phyloP scores from a whole-genome alignment of 768 basidiomycete genomes.

The Hydnomerulius pinastri region DNA sequence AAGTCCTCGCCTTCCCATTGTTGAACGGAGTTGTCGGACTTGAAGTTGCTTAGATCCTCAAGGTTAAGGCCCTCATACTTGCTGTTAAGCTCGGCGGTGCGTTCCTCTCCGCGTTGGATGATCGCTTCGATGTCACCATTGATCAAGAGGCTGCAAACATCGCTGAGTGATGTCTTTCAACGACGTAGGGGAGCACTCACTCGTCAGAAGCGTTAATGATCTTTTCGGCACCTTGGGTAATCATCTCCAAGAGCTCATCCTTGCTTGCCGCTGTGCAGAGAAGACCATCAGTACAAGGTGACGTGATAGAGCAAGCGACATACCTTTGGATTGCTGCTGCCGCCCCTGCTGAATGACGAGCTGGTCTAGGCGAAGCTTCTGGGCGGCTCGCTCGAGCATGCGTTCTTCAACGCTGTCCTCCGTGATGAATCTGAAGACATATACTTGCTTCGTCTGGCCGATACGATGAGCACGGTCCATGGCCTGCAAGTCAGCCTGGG shows the following conservation, averaged over 20 bases:
- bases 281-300: not conserved
- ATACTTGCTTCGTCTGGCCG: conserved; percentile 96
- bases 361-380: conserved; percentile 93
- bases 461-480: conserved; percentile 99
- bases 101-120: conserved; percentile 87
- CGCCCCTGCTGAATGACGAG: conserved; percentile 96
- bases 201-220: conserved; percentile 83
- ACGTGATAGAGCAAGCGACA: conserved; percentile 15
- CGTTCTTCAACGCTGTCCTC: conserved; percentile 96
- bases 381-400: conserved; percentile 92
- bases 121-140: conserved; percentile 94
- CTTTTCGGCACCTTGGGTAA: conserved; percentile 95
- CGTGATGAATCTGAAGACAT: conserved; percentile 95
- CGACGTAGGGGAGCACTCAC: conserved; percentile 42
- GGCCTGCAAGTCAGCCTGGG: conserved; percentile 97
- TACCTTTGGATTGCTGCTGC: conserved; percentile 77
- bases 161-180: not conserved
- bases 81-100: conserved; percentile 82
- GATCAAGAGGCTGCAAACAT: conserved; percentile 56
- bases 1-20: conserved; percentile 98
- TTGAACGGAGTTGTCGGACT: conserved; percentile 86
- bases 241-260: conserved; percentile 97
- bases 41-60: conserved; percentile 97
- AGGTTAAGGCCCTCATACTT: conserved; percentile 93
- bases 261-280: conserved; percentile 75